phyloP scores from a whole-genome alignment of 2,329 filamentous ascomycete species.

The Cytospora piceicola region DNA sequence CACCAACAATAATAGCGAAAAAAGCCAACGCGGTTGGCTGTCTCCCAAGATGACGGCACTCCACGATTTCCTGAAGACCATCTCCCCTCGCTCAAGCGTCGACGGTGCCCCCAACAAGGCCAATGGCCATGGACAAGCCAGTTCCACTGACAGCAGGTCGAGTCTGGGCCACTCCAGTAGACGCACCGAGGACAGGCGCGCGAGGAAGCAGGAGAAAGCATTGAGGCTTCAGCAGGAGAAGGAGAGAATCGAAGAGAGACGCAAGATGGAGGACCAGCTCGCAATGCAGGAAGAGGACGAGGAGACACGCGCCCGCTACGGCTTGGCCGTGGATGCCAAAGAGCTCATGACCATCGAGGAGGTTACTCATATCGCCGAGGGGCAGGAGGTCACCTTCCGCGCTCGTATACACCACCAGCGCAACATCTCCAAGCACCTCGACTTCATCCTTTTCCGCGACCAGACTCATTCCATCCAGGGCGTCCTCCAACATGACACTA shows the following conservation, averaged over 20 bases:
- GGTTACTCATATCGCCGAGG: constrained; percentile 56
- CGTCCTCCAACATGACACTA: constrained; percentile 62
- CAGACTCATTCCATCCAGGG: constrained; percentile 84
- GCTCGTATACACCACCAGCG: constrained; percentile 79
- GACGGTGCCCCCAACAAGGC: constrained; percentile 13
- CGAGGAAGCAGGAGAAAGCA: constrained; percentile 39
- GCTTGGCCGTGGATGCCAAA: constrained; percentile 36
- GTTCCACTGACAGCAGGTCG: constrained; percentile 14
- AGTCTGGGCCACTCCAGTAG: constrained; percentile 24
- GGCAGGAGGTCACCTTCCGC: constrained; percentile 67
- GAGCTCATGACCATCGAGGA: constrained; percentile 47
- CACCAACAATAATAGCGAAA: background rate
- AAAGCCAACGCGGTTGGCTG: background rate
- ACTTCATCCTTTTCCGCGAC: constrained; percentile 86
- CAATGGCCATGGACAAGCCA: constrained; percentile 9
- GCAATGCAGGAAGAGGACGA: constrained; percentile 37
- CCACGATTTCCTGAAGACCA: constrained; percentile 27
- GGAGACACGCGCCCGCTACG: constrained; percentile 39
- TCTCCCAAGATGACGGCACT: constrained; percentile 27
- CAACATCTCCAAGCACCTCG: constrained; percentile 78
- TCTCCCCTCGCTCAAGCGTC: constrained; percentile 29
- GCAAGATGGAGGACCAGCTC: constrained; percentile 41
- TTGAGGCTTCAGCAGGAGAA: constrained; percentile 28
- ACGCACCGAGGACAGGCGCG: constrained; percentile 38
- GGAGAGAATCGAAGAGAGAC: constrained; percentile 39